A percentile compares a stretch with the other conserved stretches of the same genome.
phyloP scores from a whole-genome alignment of 2,329 filamentous ascomycete genomes.

The Scedosporium boydii region DNA sequence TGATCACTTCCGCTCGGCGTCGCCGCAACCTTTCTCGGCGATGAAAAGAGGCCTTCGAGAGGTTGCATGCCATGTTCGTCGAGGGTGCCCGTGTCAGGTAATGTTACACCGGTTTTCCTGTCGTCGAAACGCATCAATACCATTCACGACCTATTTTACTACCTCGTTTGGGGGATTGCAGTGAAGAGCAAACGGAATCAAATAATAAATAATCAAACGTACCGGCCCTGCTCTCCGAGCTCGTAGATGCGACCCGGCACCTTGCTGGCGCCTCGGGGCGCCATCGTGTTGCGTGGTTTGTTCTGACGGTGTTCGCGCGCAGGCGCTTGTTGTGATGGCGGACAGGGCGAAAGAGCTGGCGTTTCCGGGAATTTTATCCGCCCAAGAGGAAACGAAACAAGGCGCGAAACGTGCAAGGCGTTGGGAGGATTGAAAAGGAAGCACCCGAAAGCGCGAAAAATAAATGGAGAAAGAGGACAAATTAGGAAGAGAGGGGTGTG shows the following conservation, averaged over 20 bases:
- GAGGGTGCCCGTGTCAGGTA: constrained; percentile 69
- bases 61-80: constrained; percentile 91
- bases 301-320: not conserved
- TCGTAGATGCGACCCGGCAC: constrained; percentile 13
- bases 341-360: not conserved
- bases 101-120: constrained; percentile 81
- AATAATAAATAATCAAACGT: constrained; percentile 11
- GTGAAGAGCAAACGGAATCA: not conserved
- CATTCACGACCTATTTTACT: not conserved
- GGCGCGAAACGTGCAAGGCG: too few species aligned
- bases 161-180: not conserved
- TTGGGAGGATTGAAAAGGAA: too few species aligned
- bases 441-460: too few species aligned
- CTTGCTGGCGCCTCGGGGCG: constrained; percentile 3
- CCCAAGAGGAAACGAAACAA: too few species aligned
- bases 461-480: too few species aligned
- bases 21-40: constrained; percentile 50
- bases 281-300: not conserved
- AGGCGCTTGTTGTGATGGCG: not conserved
- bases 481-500: too few species aligned
- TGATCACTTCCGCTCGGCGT: constrained; percentile 20
- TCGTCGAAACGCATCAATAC: constrained; percentile 9
- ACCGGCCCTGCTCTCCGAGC: constrained; percentile 28
- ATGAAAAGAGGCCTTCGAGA: constrained; percentile 80
- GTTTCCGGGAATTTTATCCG: too few species aligned